phyloP scores from a whole-genome alignment of 73 alveolate species.

The Breviolum minutum region DNA sequence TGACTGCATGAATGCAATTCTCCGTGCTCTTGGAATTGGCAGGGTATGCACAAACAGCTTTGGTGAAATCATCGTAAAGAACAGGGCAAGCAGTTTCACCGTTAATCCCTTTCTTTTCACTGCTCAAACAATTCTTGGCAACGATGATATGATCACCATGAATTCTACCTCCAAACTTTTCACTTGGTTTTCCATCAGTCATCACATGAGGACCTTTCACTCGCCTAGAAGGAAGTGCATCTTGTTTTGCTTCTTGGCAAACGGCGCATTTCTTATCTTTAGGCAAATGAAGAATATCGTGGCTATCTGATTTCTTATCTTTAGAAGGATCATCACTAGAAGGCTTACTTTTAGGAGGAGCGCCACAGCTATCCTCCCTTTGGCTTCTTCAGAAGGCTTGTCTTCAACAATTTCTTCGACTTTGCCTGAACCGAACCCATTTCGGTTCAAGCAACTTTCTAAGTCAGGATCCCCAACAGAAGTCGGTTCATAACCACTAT shows the following conservation, averaged over 20 bases:
- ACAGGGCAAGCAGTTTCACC: not conserved
- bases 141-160: conserved; percentile 29
- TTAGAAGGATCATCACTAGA: not conserved
- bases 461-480: not conserved
- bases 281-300: not conserved
- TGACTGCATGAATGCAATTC: not conserved
- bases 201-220: not conserved
- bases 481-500: not conserved
- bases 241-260: conserved; percentile 1
- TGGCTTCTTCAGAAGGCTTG: not conserved
- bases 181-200: not conserved
- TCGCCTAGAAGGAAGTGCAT: not conserved
- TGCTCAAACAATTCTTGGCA: not conserved
- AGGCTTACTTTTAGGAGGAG: not conserved
- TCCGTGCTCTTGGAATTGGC: not conserved
- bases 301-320: not conserved
- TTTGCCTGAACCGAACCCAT: too few relatives aligned
- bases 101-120: not conserved
- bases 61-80: not conserved
- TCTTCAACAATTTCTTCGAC: not conserved
- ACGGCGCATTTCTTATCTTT: not conserved
- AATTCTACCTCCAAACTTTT: not conserved
- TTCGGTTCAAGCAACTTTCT: too few relatives aligned
- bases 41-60: not conserved
- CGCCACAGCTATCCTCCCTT: not conserved